Conservation (phyloP, 129 eudicot genomes). For the Erigeron canadensis region DNA sequence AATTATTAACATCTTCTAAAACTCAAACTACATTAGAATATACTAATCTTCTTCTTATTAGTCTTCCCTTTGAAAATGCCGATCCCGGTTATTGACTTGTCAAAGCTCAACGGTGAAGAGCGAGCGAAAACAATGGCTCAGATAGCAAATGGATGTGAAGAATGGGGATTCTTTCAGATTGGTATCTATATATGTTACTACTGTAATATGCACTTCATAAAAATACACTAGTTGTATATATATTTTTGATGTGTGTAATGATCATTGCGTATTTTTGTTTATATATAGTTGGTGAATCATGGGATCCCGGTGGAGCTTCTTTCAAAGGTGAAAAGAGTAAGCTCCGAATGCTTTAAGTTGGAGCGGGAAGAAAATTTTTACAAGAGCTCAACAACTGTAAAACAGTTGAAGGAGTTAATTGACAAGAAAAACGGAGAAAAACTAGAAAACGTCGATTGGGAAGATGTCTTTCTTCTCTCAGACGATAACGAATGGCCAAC, state of each 20-base stretch:
- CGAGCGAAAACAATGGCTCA: slow-evolving; percentile 63
- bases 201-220: background rate
- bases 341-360: slow-evolving; percentile 55
- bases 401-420: slow-evolving; percentile 48
- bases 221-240: too few species aligned
- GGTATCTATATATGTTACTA: background rate
- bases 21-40: background rate
- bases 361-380: slow-evolving; percentile 63
- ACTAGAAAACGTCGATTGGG: slow-evolving; percentile 73
- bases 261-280: background rate
- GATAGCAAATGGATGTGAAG: slow-evolving; percentile 68
- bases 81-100: slow-evolving; percentile 86
- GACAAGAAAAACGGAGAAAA: slow-evolving; percentile 42
- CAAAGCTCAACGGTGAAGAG: slow-evolving; percentile 65
- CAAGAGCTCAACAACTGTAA: slow-evolving; percentile 46
- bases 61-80: slow-evolving; percentile 45
- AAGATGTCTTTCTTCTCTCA: slow-evolving; percentile 52
- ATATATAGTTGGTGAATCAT: slow-evolving; percentile 62
- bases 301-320: slow-evolving; percentile 57
- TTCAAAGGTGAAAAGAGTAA: slow-evolving; percentile 65
- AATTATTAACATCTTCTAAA: background rate
- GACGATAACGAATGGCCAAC: slow-evolving; percentile 74
- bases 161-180: slow-evolving; percentile 98
- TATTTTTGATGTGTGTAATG: background rate
- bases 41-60: background rate